phyloP scores from a whole-genome alignment of 768 basidiomycete species.

The Rubroboletus satanas region DNA sequence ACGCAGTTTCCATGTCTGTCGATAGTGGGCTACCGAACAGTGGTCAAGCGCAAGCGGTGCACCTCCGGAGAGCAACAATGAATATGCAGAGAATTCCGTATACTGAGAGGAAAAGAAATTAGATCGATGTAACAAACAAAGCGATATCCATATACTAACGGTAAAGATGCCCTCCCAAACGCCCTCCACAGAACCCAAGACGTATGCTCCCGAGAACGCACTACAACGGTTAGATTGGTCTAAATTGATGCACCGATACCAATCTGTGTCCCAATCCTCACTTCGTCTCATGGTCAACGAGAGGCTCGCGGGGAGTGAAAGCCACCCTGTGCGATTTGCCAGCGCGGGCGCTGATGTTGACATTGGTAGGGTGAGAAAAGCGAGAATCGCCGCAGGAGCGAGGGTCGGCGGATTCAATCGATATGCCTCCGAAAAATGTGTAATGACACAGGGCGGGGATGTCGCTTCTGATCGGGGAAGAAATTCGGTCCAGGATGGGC shows the following conservation, averaged over 20 bases:
- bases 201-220: constrained; percentile 46
- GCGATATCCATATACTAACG: constrained; percentile 39
- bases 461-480: constrained; percentile 31
- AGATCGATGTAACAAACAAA: background rate
- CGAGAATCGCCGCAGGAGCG: constrained; percentile 67
- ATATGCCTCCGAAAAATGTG: constrained; percentile 45
- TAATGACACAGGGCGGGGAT: constrained; percentile 21
- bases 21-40: constrained; percentile 75
- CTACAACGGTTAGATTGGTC: constrained; percentile 31
- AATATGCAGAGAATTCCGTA: constrained; percentile 82
- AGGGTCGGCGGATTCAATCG: constrained; percentile 56
- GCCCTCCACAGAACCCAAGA: constrained; percentile 68
- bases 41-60: constrained; percentile 64
- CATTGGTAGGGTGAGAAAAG: constrained; percentile 54
- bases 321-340: background rate
- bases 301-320: constrained; percentile 15
- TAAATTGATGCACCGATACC: constrained; percentile 52
- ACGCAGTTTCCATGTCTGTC: constrained; percentile 84
- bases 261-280: constrained; percentile 68
- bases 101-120: constrained; percentile 43
- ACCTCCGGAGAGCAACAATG: constrained; percentile 66
- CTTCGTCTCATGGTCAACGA: constrained; percentile 26
- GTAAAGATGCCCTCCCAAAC: constrained; percentile 80
- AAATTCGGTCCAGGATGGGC: constrained; percentile 57
- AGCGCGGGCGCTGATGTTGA: constrained; percentile 12